Base-by-base conservation (phyloP, 2,329 filamentous ascomycete species). In the Fusarium miscanthi region DNA sequence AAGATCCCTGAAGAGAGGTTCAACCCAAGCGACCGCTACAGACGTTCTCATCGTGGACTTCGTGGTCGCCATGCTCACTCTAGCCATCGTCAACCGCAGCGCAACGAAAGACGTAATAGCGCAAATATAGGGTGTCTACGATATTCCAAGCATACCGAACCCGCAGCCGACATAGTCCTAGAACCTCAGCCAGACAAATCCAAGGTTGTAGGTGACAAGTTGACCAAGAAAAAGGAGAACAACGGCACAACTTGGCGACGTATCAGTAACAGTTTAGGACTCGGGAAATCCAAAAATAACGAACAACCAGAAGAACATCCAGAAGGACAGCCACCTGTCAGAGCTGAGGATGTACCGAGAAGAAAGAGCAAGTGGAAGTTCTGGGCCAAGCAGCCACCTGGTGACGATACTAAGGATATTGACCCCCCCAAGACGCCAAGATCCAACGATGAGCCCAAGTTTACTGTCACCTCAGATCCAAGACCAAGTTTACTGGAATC, bases 281-380 rank as follows among this genome's bases (percentile, higher is more conserved):
- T 66, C 9, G 46, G 46, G 25, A 70, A 66, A 23, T 30, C 69
- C 19, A 56, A 30, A 41, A 63, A 70, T 25, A 42, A 25, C 8
- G 23, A 41, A 6, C 51, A 53, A 11, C 11, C 12, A 10, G 23
- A 41, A 14, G 12, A 51, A 25, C 27, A 33, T 8, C 11, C 33
- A 7, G 23, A 41, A 14, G 12, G 46, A 25, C 27, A 33, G 8
- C 11, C 27, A 7, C n/a, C n/a, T 14, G 19, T 19, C 31, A 14
- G 16, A 12, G n/a, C 9, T 1, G 51, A 43, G 6, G 14, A 30
- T 14, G 58, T 56, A 12, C 25, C 21, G 17, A 73, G 31, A 33
- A 58, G 45, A n/a, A 72, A 45, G 45, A 59, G 57, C 19, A 73
- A 62, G 10, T 73, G 69, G 69, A 70, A 37, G 37, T 72, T 69